Conservation (phyloP, 129 eudicot species). For the Cynara cardunculus region DNA sequence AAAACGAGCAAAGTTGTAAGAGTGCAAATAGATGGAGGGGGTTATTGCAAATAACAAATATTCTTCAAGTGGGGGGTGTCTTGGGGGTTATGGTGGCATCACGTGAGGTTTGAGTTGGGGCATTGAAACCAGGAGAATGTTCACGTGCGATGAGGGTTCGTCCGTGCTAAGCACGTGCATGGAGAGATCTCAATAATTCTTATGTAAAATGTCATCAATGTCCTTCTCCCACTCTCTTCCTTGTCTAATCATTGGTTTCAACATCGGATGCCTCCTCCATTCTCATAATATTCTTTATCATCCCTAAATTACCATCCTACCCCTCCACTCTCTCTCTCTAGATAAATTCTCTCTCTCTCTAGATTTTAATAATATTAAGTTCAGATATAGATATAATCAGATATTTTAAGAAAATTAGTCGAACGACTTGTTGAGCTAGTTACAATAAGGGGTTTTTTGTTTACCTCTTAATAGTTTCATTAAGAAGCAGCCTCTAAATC, state of each 20-base stretch:
- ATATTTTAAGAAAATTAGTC: no score
- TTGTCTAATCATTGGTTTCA: conserved; percentile 37
- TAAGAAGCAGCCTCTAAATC: no score
- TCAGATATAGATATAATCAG: no score
- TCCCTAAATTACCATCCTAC: conserved; percentile 12
- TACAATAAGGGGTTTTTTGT: no score
- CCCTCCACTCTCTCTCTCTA: background rate
- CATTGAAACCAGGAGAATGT: conserved; percentile 41
- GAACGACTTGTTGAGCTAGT: no score
- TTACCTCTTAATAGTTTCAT: no score
- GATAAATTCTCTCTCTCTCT: background rate
- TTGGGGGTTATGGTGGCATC: conserved; percentile 18
- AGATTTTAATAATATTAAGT: background rate
- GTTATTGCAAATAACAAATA: conserved; percentile 9
- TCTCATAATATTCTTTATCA: background rate
- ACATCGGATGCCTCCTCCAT: conserved; percentile 30
- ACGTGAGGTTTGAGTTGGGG: conserved; percentile 34
- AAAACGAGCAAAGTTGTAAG: background rate
- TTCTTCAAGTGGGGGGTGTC: conserved; percentile 12
- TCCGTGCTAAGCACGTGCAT: conserved; percentile 33
- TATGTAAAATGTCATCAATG: conserved; percentile 19
- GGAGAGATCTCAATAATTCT: conserved; percentile 21
- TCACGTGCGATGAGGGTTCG: conserved; percentile 36
- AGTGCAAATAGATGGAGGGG: background rate
- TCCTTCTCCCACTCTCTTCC: conserved; percentile 21